Evolutionary conservation across 192 early-diverging fungal species (phyloP).

Genomic region (Entomortierella chlamydospora): DNA sequence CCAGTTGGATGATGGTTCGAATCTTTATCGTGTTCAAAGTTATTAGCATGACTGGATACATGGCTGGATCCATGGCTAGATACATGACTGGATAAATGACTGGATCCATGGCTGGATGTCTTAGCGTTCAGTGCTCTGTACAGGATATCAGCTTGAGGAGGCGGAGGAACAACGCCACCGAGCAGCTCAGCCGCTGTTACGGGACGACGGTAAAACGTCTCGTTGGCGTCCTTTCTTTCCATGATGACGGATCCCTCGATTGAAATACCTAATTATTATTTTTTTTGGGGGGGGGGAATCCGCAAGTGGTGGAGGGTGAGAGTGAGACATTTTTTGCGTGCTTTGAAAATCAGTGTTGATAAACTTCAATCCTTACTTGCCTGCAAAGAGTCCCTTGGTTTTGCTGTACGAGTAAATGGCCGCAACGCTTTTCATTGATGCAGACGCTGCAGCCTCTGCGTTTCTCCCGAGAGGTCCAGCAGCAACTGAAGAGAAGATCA

Average conservation of each 20-base stretch:
- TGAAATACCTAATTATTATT: slow-evolving; percentile 16
- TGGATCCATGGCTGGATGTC: slow-evolving; percentile 4
- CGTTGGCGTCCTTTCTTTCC: slow-evolving; percentile 88
- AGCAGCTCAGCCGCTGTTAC: slow-evolving; percentile 89
- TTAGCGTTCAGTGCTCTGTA: slow-evolving; percentile 37
- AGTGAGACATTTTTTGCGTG: neutral
- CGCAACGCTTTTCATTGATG: slow-evolving; percentile 74
- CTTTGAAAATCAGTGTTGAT: too few relatives aligned
- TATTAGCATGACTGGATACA: too few relatives aligned
- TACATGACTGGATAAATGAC: too few relatives aligned
- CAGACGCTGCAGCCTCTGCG: slow-evolving; percentile 85
- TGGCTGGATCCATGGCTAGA: slow-evolving; percentile 1
- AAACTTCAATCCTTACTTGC: slow-evolving; percentile 67
- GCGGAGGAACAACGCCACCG: slow-evolving; percentile 77
- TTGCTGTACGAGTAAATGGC: slow-evolving; percentile 95
- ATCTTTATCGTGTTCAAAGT: too few relatives aligned
- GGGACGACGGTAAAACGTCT: slow-evolving; percentile 79
- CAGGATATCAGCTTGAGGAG: slow-evolving; percentile 77
- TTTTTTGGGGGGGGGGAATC: too few relatives aligned
- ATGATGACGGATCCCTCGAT: slow-evolving; percentile 78
- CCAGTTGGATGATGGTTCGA: neutral
- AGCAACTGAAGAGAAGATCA: slow-evolving; percentile 63
- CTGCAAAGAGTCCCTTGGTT: slow-evolving; percentile 92
- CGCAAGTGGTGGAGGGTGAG: neutral
- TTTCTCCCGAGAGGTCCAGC: slow-evolving; percentile 90